Evolutionary conservation across 2,329 filamentous ascomycete genomes (phyloP).

Genomic region (Blastomyces gilchristii): DNA sequence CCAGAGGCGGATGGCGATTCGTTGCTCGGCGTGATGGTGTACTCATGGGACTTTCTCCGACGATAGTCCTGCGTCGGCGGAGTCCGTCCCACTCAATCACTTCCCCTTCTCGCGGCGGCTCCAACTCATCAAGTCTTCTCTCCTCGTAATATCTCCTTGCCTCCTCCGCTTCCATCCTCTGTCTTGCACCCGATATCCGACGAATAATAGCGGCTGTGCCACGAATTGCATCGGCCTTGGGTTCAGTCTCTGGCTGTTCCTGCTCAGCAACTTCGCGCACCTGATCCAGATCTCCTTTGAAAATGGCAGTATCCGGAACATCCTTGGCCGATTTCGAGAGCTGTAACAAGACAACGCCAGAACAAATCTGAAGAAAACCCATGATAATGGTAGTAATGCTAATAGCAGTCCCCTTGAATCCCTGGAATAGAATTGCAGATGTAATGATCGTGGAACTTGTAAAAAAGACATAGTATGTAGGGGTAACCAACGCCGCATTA

Average conservation of each 20-base stretch:
- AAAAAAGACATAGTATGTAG: conserved; percentile 98
- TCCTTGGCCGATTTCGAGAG: conserved; percentile 98
- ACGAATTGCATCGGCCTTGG: conserved; percentile 90
- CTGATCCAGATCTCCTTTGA: conserved; percentile 87
- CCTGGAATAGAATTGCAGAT: conserved; percentile 81
- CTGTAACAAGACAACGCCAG: conserved; percentile 83
- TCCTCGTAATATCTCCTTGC: conserved; percentile 70
- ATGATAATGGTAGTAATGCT: conserved; percentile 83
- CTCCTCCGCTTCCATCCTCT: conserved; percentile 71
- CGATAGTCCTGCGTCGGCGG: conserved; percentile 56
- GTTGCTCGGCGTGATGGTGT: conserved; percentile 31
- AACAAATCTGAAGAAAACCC: conserved; percentile 88
- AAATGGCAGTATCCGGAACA: conserved; percentile 84
- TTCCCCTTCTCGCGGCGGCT: conserved; percentile 68
- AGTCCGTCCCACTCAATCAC: conserved; percentile 87
- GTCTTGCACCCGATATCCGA: conserved; percentile 63
- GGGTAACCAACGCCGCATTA: conserved; percentile 92
- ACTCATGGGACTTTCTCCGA: conserved; percentile 36
- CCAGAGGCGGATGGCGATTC: conserved; percentile 62
- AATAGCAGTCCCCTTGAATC: conserved; percentile 75
- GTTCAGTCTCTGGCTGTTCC: conserved; percentile 90
- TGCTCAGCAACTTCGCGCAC: conserved; percentile 91
- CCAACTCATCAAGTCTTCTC: conserved; percentile 58
- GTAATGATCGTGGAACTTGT: conserved; percentile 92
- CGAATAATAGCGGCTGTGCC: conserved; percentile 81